These are phyloP conservation scores for Isoetes engelmannii DNA, from an alignment of 83 land plant genomes.

Conservation along the genomic window DNA sequence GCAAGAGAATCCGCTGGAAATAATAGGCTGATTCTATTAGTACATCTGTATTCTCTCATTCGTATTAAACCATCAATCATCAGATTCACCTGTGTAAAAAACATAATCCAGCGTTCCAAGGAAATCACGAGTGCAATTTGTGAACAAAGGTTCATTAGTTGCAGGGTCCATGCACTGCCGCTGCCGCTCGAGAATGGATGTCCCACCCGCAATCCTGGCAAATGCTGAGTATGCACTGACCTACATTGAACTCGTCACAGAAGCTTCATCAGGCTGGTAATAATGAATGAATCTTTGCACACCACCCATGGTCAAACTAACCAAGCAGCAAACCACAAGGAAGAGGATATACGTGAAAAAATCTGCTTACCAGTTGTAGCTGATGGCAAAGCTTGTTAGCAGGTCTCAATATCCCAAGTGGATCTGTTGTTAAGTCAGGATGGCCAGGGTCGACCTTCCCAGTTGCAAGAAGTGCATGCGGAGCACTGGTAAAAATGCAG, in stretches of 20 bases:
- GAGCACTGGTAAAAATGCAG: conserved; percentile 58
- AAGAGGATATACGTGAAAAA: too few species aligned
- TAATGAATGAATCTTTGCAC: not conserved
- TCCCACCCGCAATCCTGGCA: conserved; percentile 38
- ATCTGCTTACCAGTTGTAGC: conserved; percentile 69
- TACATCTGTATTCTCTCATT: too few species aligned
- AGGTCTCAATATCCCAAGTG: conserved; percentile 76
- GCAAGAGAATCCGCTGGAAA: conserved; percentile 72
- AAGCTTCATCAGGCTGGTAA: too few species aligned
- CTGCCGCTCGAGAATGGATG: conserved; percentile 42
- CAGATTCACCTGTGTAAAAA: conserved; percentile 87
- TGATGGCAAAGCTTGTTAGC: conserved; percentile 67
- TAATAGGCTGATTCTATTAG: too few species aligned
- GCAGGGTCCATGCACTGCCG: conserved; percentile 47
- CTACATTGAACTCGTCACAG: conserved; percentile 32
- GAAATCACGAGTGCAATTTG: conserved; percentile 74
- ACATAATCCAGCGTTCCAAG: conserved; percentile 82
- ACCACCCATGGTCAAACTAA: too few species aligned
- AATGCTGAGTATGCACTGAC: conserved; percentile 75
- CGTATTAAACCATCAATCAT: too few species aligned
- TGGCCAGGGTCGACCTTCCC: conserved; percentile 78
- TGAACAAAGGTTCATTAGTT: conserved; percentile 71
- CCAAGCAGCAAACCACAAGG: too few species aligned
- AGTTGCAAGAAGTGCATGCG: conserved; percentile 82
- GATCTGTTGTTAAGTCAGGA: conserved; percentile 74